These are phyloP conservation scores for Hypoxylon sp. DNA, from an alignment of 2,329 filamentous ascomycete genomes.

Conservation along the genomic window DNA sequence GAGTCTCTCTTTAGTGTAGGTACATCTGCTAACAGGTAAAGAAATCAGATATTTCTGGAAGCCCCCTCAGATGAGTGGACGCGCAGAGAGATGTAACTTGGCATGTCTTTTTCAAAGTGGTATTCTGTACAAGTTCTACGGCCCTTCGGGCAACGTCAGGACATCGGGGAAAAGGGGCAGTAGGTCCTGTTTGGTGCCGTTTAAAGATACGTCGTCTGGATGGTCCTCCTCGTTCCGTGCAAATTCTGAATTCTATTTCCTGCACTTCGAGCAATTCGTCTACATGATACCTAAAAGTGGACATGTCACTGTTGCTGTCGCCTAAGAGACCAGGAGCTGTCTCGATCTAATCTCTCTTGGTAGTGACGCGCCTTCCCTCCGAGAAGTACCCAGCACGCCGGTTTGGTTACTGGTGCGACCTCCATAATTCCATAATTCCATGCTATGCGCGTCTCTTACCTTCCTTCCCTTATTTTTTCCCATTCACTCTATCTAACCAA, in stretches of 20 bases:
- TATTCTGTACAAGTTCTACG: not conserved
- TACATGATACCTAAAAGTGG: slow-evolving; percentile 35
- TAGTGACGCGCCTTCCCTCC: slow-evolving; percentile 26
- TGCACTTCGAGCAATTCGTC: slow-evolving; percentile 16
- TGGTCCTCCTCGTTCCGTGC: not conserved
- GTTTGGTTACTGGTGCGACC: slow-evolving; percentile 2
- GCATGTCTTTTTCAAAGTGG: not conserved
- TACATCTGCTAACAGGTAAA: not conserved
- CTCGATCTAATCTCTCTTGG: slow-evolving; percentile 34
- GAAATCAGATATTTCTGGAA: not conserved
- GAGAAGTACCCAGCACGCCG: slow-evolving; percentile 18
- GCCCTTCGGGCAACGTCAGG: not conserved
- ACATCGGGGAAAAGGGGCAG: not conserved
- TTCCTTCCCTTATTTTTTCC: slow-evolving; percentile 23
- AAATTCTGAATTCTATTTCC: not conserved
- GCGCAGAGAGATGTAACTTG: slow-evolving; percentile 1
- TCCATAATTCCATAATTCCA: not conserved
- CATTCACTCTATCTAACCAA: not conserved
- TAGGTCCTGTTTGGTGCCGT: no score
- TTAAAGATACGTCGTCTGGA: not conserved
- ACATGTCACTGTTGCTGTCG: slow-evolving; percentile 25
- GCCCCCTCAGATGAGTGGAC: not conserved
- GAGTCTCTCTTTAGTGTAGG: not conserved
- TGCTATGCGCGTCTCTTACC: slow-evolving; percentile 1
- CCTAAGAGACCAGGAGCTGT: slow-evolving; percentile 33